Evolutionary conservation across 2,329 filamentous ascomycete species (phyloP).

Genomic region (Alternaria metachromatica): DNA sequence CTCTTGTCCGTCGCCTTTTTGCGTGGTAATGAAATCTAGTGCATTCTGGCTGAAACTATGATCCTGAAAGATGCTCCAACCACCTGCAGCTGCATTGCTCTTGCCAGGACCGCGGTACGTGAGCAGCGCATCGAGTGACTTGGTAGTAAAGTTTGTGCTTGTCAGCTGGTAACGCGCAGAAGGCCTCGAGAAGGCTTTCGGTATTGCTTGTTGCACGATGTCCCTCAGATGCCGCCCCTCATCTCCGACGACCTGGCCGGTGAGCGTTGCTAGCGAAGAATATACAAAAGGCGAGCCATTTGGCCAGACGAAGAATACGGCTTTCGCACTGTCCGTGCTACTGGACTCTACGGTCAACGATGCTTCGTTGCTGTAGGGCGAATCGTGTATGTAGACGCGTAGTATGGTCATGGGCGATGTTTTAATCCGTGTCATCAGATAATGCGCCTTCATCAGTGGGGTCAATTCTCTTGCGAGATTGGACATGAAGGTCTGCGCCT

Average conservation of each 20-base stretch:
- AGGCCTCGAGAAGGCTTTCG: conserved; percentile 79
- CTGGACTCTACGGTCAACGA: conserved; percentile 41
- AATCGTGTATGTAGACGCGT: conserved; percentile 80
- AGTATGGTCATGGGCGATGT: conserved; percentile 73
- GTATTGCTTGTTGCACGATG: conserved; percentile 78
- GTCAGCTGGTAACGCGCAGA: conserved; percentile 74
- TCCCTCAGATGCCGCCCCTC: conserved; percentile 66
- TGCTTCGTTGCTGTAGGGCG: conserved; percentile 71
- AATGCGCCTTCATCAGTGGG: conserved; percentile 83
- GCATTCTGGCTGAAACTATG: conserved; percentile 61
- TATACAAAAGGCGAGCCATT: conserved; percentile 80
- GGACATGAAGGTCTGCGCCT: conserved; percentile 79
- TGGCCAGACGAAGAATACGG: conserved; percentile 82
- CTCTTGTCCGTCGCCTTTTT: conserved; percentile 26
- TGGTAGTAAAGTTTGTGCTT: conserved; percentile 71
- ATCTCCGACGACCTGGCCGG: conserved; percentile 44
- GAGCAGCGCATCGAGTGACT: conserved; percentile 73
- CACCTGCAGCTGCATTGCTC: conserved; percentile 74
- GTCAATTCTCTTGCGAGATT: conserved; percentile 77
- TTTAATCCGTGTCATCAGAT: conserved; percentile 76
- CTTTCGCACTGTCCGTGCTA: conserved; percentile 66
- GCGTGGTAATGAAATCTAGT: conserved; percentile 53
- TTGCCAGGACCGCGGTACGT: conserved; percentile 72
- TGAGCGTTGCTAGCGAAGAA: conserved; percentile 58
- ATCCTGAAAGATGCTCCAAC: conserved; percentile 80